Evolutionary conservation across 345 rosid species (phyloP).

Genomic region (Hypericum perforatum): DNA sequence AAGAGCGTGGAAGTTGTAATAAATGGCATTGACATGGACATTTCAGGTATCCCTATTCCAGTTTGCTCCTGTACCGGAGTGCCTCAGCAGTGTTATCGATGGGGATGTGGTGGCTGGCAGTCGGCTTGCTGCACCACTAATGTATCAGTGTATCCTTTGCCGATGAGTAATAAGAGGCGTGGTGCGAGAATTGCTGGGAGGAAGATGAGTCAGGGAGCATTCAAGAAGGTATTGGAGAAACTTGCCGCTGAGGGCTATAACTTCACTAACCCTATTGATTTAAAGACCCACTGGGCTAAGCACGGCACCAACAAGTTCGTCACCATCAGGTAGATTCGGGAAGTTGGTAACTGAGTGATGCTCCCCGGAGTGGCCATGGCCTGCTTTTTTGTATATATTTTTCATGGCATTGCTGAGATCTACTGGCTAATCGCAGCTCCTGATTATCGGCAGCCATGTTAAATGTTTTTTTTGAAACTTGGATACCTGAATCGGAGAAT

Average conservation of each 20-base stretch:
- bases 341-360: too few species aligned
- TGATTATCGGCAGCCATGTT: too few species aligned
- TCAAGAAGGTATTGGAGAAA: constrained; percentile 26
- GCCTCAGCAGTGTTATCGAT: constrained; percentile 29
- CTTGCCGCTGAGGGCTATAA: constrained; percentile 29
- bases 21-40: constrained; percentile 17
- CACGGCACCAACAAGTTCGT: constrained; percentile 34
- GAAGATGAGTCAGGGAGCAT: constrained; percentile 31
- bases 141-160: constrained; percentile 24
- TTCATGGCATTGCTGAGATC: too few species aligned
- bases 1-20: too few species aligned
- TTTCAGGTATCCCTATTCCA: constrained; percentile 25
- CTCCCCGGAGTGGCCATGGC: too few species aligned
- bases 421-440: too few species aligned
- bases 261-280: constrained; percentile 23
- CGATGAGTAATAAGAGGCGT: constrained; percentile 25
- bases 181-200: constrained; percentile 31
- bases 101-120: constrained; percentile 37
- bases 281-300: constrained; percentile 29
- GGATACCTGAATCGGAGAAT: too few species aligned
- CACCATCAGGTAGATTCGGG: constrained; percentile 25
- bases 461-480: too few species aligned
- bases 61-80: constrained; percentile 28
- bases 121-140: constrained; percentile 29
- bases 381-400: too few species aligned